Conservation (phyloP, 495 filamentous ascomycete species). For the Penicillium coprophilum region DNA sequence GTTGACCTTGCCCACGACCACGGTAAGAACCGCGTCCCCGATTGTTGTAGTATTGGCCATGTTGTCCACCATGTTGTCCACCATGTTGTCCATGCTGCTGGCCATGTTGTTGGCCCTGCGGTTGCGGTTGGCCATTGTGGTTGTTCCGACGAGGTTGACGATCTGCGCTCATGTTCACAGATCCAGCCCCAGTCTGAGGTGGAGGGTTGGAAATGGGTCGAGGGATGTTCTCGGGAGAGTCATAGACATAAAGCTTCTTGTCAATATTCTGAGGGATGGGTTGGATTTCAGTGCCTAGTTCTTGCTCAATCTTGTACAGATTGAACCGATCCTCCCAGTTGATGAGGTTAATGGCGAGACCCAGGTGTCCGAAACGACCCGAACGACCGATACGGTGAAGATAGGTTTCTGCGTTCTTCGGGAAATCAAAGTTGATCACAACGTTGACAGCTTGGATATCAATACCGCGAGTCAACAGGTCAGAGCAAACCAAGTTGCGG, state of each 20-base stretch:
- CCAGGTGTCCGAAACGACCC: slow-evolving; percentile 93
- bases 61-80: neutral
- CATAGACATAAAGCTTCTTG: slow-evolving; percentile 97
- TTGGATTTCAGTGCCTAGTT: slow-evolving; percentile 95
- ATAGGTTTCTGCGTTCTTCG: slow-evolving; percentile 99
- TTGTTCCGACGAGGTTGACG: slow-evolving; percentile 40
- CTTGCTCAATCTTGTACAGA: slow-evolving; percentile 96
- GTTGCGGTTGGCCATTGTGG: slow-evolving; percentile 28
- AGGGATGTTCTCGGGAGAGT: slow-evolving; percentile 91
- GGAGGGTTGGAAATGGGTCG: slow-evolving; percentile 61
- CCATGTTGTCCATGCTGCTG: slow-evolving; percentile 17
- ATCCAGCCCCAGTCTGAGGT: slow-evolving; percentile 26
- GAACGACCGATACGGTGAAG: slow-evolving; percentile 98
- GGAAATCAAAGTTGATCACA: slow-evolving; percentile 99
- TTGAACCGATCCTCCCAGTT: slow-evolving; percentile 99
- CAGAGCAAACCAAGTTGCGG: slow-evolving; percentile 96
- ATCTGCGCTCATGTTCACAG: slow-evolving; percentile 31
- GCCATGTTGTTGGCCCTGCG: slow-evolving; percentile 15
- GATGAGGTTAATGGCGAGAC: slow-evolving; percentile 97
- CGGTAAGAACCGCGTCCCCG: slow-evolving; percentile 45
- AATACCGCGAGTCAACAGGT: slow-evolving; percentile 96
- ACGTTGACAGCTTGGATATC: slow-evolving; percentile 99
- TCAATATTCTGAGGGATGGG: slow-evolving; percentile 92
- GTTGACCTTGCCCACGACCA: slow-evolving; percentile 48
- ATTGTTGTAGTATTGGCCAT: slow-evolving; percentile 38